Base-by-base conservation (phyloP, 2,329 filamentous ascomycete genomes). In the Pseudogymnoascus sp. region DNA sequence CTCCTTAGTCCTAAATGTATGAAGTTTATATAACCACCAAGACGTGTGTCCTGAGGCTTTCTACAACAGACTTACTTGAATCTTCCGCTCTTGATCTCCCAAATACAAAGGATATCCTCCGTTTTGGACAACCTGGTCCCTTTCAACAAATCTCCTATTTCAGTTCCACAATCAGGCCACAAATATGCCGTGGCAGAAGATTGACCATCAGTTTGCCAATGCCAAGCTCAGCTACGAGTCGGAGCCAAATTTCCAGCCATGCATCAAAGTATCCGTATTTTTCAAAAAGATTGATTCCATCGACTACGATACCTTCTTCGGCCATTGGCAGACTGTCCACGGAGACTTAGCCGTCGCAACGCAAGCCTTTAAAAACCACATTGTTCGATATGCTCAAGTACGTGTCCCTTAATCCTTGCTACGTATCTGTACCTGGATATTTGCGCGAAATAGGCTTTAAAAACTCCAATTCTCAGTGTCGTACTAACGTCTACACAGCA, bases 271-370 rank as follows among this genome's bases (percentile, higher is more conserved):
- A 19, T 64, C 63, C 13, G 29, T 64, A 29, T 62, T 62, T 61
- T 64, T 64, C 33, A 64, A 62, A 19, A 64, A 64, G 46, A 31
- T 64, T 13, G 26, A 21, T n/a, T 31, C 29, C 26, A 42, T 64
- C 29, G 31, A 31, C 31, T 50, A 64, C n/a, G 63, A 64, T 21
- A 37, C 29, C 7, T 64, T 64, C 44, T 64, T 56, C 35, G 33
- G 60, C 15, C 60, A 64, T 61, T 64, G 63, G 63, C 44, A 29
- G 13, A 64, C 63, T n/a, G 63, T 64, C 7, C 63, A 64, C 29
- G 63, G 60, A 19, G 63, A 64, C 33, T 26, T 64, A 29, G 38
- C 63, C 13, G 50, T 50, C 2, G 63, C 63, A 19, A 62, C 60
- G 7, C 26, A 62, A 17, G 63, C 40, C 5, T 64, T 64, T 35